phyloP scores from a whole-genome alignment of 345 rosid genomes.

The Stellera chamaejasme region DNA sequence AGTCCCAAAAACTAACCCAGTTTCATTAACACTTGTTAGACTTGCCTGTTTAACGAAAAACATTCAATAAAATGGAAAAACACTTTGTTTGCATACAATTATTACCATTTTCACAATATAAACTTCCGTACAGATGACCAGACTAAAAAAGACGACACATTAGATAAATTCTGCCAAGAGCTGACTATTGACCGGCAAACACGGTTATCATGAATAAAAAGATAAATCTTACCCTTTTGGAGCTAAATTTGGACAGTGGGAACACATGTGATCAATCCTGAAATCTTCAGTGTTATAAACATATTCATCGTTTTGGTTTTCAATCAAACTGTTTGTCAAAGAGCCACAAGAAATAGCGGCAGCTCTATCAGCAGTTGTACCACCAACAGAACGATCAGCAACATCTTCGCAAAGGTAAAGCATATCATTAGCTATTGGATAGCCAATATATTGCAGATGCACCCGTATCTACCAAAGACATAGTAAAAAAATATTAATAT shows the following conservation, averaged over 20 bases:
- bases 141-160: too few species aligned
- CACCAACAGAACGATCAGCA: constrained; percentile 28
- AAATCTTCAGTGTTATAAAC: constrained; percentile 43
- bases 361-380: constrained; percentile 48
- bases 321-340: constrained; percentile 12
- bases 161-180: too few species aligned
- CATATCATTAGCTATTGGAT: constrained; percentile 88
- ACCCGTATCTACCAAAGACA: constrained; percentile 60
- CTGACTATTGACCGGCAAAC: not conserved
- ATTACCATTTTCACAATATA: too few species aligned
- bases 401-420: constrained; percentile 54
- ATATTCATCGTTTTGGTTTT: constrained; percentile 12
- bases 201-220: not conserved
- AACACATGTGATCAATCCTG: constrained; percentile 75
- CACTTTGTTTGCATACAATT: too few species aligned
- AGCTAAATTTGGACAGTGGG: constrained; percentile 64
- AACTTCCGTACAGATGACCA: not conserved
- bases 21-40: too few species aligned
- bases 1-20: too few species aligned
- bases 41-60: too few species aligned
- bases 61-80: too few species aligned
- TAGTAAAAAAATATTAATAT: not conserved
- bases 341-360: constrained; percentile 27
- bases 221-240: constrained; percentile 58
- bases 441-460: constrained; percentile 72